These are phyloP conservation scores for Neocallimastix lanati DNA, from an alignment of 192 early-diverging fungal species.

Conservation along the genomic window DNA sequence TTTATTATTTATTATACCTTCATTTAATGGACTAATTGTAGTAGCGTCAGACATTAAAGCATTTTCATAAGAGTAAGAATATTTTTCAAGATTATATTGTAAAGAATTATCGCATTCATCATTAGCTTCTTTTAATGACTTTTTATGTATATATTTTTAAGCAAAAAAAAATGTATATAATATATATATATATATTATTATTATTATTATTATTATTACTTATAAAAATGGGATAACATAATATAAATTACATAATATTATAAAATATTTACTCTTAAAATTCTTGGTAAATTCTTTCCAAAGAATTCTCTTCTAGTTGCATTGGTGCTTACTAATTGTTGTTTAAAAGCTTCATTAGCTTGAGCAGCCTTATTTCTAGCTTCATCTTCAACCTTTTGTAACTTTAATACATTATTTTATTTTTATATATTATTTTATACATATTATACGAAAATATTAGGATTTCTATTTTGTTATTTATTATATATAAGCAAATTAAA, in stretches of 20 bases:
- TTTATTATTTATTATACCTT: too few species aligned
- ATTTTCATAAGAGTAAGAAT: constrained; percentile 61
- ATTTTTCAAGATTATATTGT: constrained; percentile 60
- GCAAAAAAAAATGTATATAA: too few species aligned
- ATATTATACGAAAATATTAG: too few species aligned
- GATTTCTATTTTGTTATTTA: too few species aligned
- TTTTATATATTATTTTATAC: too few species aligned
- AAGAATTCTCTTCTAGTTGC: constrained; percentile 56
- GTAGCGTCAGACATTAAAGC: constrained; percentile 55
- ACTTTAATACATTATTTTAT: too few species aligned
- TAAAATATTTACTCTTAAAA: constrained; percentile 38
- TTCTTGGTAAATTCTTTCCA: constrained; percentile 61
- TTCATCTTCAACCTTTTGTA: constrained; percentile 69
- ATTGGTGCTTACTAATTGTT: constrained; percentile 59
- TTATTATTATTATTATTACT: too few species aligned
- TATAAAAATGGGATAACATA: too few species aligned
- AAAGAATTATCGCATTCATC: constrained; percentile 71
- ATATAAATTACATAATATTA: constrained; percentile 2
- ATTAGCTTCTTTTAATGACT: constrained; percentile 57
- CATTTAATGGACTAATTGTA: constrained; percentile 39
- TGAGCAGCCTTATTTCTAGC: constrained; percentile 60
- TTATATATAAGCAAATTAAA: too few species aligned
- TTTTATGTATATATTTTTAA: too few species aligned
- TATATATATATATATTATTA: too few species aligned
- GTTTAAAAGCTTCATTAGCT: constrained; percentile 71